Evolutionary conservation across 495 filamentous ascomycete genomes (phyloP), one percentile per base, ranked within the genome.

Genomic region (Podospora bellae-mahoneyi): DNA sequence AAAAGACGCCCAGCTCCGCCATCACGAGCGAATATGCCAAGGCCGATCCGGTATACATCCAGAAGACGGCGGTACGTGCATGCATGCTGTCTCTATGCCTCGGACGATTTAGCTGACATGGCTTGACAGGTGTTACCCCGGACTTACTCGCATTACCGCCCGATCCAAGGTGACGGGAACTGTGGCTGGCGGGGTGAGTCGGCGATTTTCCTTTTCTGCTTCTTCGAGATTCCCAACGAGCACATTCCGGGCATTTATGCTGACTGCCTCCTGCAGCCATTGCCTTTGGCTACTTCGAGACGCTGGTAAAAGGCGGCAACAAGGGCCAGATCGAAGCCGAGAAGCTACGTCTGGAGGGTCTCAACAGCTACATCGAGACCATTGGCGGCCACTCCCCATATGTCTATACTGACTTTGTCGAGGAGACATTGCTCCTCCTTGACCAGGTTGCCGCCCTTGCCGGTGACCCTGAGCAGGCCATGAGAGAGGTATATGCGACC

Each of bases 121-220:
- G 19, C 60, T 18, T 28, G 10, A 62, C 73, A 97, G 94, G 85
- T 88, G 32, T 84, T 99, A 61, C 90, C 91, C 1, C 82, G 89
- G 65, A 94, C 91, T 69, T 97, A 96, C 76, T 91, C 92, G 18
- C 88, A 93, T 72, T 95, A 92, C 73, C 91, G 95, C 56, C 90
- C 89, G 4, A 89, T 97, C 79, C 89, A 89, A 76, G 94, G 95
- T 23, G 95, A 99, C 80, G 95, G 95, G 53, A 94, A 96, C 75
- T 99, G 95, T 81, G 95, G 95, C 71, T 99, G 95, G 94, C 86
- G 95, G 89, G 95, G 94, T 97, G 86, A 76, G 78, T 81, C n/a
- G 27, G 28, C 16, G 28, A 53, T 66, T 63, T 39, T 70, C 75
- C 59, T 76, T 71, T 57, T 68, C 66, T 18, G 72, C 28, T 53